Conservation (phyloP, 177 flowering plant genomes). For the Tripterygium wilfordii region DNA sequence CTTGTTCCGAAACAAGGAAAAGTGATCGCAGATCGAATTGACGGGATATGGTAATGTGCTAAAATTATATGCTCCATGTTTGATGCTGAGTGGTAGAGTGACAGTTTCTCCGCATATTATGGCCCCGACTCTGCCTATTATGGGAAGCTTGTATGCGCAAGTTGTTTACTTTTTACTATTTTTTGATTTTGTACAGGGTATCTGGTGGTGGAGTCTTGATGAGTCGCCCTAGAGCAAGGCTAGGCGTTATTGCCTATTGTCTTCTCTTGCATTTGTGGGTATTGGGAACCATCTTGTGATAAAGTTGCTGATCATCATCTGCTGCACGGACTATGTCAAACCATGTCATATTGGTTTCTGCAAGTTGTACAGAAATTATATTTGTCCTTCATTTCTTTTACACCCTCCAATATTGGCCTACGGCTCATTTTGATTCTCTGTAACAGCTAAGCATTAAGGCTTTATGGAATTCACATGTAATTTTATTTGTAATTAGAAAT, state of each 20-base stretch:
- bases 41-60: constrained; percentile 76
- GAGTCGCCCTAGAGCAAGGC: constrained; percentile 89
- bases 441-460: too few relatives aligned
- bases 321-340: constrained; percentile 2
- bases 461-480: too few relatives aligned
- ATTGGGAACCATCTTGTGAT: constrained; percentile 71
- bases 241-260: constrained; percentile 74
- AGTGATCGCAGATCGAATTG: constrained; percentile 75
- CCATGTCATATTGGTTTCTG: constrained; percentile 2
- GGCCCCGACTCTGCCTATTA: too few relatives aligned
- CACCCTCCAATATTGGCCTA: not conserved
- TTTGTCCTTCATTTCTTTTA: not conserved
- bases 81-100: not conserved
- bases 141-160: too few relatives aligned
- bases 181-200: constrained; percentile 53
- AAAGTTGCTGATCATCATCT: constrained; percentile 4
- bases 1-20: constrained; percentile 86
- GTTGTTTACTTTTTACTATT: not conserved
- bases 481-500: too few relatives aligned
- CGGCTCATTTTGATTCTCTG: too few relatives aligned
- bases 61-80: not conserved
- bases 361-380: constrained; percentile 24
- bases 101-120: not conserved
- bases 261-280: constrained; percentile 79
- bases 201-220: constrained; percentile 76